Evolutionary conservation across 345 rosid species (phyloP).

Genomic region (Eucalyptus virginea): DNA sequence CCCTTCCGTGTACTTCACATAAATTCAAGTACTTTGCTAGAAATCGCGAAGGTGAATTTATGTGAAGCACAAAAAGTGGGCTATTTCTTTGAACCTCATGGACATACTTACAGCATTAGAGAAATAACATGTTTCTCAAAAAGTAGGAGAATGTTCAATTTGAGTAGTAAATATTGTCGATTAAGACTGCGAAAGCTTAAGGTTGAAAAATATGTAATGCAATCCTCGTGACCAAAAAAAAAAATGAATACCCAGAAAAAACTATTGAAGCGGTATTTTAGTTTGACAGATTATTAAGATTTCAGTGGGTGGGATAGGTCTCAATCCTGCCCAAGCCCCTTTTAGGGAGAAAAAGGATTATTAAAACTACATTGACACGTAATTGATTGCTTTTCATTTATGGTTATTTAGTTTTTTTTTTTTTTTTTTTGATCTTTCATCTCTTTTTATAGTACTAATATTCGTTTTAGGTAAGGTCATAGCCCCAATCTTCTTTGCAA

Average conservation of each 20-base stretch:
- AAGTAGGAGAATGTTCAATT: background rate
- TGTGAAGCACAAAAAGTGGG: background rate
- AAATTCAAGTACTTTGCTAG: background rate
- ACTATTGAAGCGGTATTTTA: background rate
- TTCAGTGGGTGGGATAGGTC: background rate
- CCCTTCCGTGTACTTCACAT: background rate
- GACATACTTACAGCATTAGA: background rate
- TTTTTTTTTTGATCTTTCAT: background rate
- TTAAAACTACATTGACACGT: fast-evolving
- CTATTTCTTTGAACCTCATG: background rate
- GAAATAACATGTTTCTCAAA: background rate
- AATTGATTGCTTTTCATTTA: background rate
- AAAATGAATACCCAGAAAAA: background rate
- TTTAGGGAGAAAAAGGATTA: background rate
- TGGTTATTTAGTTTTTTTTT: background rate
- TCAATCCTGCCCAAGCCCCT: background rate
- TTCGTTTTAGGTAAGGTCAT: background rate
- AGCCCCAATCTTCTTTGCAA: background rate
- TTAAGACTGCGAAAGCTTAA: background rate
- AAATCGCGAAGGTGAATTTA: background rate
- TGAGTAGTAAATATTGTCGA: background rate
- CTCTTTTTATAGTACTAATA: no score
- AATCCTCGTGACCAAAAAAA: background rate
- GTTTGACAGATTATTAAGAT: background rate
- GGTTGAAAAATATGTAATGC: background rate